Evolutionary conservation across 371 early-diverging fungal genomes (phyloP), one percentile per base, ranked within the genome.

Genomic region (Paraphysoderma sedebokerense): DNA sequence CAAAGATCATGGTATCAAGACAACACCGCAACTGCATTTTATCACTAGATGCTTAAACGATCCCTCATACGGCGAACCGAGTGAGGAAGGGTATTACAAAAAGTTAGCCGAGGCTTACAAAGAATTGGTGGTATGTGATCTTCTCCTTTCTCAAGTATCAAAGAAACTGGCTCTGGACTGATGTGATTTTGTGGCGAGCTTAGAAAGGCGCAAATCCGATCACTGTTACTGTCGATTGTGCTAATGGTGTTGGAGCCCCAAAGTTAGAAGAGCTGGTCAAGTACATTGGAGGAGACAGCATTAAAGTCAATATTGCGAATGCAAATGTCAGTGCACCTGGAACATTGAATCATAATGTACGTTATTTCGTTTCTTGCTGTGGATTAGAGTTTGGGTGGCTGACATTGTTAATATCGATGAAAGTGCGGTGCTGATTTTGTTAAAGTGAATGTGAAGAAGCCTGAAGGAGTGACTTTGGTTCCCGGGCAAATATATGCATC

Each of bases 361-460:
- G 68, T 66, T 22, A 15, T n/a, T n/a, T n/a, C n/a, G n/a, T n/a
- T n/a, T n/a, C n/a, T n/a, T n/a, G n/a, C n/a, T n/a, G n/a, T n/a
- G n/a, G n/a, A n/a, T n/a, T n/a, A n/a, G n/a, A n/a, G n/a, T n/a
- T n/a, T n/a, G n/a, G n/a, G n/a, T n/a, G n/a, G n/a, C n/a, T n/a
- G n/a, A n/a, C n/a, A n/a, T n/a, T n/a, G n/a, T n/a, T n/a, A n/a
- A n/a, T n/a, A n/a, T 24, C 9, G 6, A n/a, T 26, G 33, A 35
- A 57, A 84, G 74, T 86, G 93, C 61, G 99, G 99, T 52, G 97
- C 99, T 13, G 99, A 98, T 64, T 89, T 67, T 65, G 98, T 99
- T 49, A 98, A 98, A 70, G 72, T 84, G 26, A 62, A 81, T 35
- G 90, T 93, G 61, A 72, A 65, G 29, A 68, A 70, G 46, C 98